phyloP scores from a whole-genome alignment of 495 filamentous ascomycete species.

The Neurospora sublineolata region DNA sequence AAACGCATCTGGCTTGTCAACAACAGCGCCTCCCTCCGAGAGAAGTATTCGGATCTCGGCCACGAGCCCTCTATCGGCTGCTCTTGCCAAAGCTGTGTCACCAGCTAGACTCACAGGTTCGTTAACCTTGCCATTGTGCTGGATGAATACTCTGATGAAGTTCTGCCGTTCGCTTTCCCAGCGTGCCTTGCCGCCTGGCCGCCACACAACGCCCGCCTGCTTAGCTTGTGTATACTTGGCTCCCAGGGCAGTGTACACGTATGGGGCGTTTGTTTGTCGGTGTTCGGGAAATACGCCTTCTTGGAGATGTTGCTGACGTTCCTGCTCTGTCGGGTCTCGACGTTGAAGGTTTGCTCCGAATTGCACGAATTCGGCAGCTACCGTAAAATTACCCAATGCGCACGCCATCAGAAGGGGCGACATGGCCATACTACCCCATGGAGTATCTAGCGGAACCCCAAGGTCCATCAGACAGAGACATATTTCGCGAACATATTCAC shows the following conservation, averaged over 20 bases:
- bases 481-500: not conserved
- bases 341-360: not conserved
- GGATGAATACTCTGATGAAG: not conserved
- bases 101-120: not conserved
- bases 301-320: not conserved
- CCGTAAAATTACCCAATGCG: not conserved
- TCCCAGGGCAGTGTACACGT: not conserved
- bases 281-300: not conserved
- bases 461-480: not conserved
- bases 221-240: not conserved
- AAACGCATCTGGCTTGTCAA: not conserved
- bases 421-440: not conserved
- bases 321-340: not conserved
- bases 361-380: not conserved
- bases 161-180: not conserved
- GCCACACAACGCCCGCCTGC: not conserved
- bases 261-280: not conserved
- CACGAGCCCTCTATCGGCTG: not conserved
- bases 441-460: not conserved
- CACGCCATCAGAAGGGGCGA: not conserved
- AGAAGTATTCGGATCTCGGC: not conserved
- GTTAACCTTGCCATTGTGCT: not conserved
- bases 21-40: conserved; percentile 1
- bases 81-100: conserved; percentile 1
- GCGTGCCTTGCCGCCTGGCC: not conserved